A percentile compares a stretch with the other conserved stretches of the same genome.
These are phyloP conservation scores for Cardamine resedifolia DNA, from an alignment of 345 rosid species.

Conservation along the genomic window DNA sequence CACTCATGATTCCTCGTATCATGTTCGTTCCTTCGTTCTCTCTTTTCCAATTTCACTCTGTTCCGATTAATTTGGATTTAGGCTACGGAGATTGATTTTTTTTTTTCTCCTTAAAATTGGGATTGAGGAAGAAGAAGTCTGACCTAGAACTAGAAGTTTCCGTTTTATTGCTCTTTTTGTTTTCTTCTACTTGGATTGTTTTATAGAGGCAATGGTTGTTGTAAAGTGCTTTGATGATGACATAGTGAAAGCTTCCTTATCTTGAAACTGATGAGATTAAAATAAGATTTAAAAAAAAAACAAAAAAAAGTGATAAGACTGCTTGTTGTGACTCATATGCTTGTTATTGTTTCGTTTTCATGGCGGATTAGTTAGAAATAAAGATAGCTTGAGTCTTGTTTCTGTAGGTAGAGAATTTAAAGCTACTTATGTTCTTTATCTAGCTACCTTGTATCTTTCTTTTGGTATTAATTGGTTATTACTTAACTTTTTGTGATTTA, in stretches of 20 bases:
- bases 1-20: slow-evolving; percentile 60
- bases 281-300: not conserved
- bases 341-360: slow-evolving; percentile 9
- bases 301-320: not conserved
- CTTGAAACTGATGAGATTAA: not conserved
- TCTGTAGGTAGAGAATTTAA: not conserved
- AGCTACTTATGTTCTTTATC: not conserved
- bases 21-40: slow-evolving; percentile 53
- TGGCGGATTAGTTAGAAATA: not conserved
- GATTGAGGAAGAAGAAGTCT: slow-evolving; percentile 2
- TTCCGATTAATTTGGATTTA: not conserved
- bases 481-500: slow-evolving; percentile 13
- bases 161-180: not conserved
- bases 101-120: not conserved
- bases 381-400: not conserved
- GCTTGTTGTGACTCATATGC: not conserved
- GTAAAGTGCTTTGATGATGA: slow-evolving; percentile 18
- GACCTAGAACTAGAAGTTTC: not conserved
- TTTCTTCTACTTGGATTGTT: not conserved
- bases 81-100: not conserved
- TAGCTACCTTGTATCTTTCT: not conserved
- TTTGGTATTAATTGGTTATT: not conserved
- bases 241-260: slow-evolving; percentile 14
- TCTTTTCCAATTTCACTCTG: not conserved
- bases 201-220: not conserved